Conservation (phyloP, 2,329 filamentous ascomycete genomes). For the Sordariomycetes sp. region DNA sequence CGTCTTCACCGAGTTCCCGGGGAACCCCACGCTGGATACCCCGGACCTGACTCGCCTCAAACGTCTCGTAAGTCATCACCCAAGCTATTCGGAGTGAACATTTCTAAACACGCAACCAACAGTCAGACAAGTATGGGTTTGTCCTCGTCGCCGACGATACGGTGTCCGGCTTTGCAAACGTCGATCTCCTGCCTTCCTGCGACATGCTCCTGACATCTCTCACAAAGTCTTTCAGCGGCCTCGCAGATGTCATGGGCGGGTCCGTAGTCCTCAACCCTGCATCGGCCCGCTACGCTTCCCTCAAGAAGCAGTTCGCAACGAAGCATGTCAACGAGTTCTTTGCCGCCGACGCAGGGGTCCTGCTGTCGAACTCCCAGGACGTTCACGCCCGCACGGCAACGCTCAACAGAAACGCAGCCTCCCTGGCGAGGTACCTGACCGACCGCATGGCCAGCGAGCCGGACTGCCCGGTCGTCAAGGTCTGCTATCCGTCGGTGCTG, state of each 20-base stretch:
- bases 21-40: constrained; percentile 24
- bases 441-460: constrained; percentile 14
- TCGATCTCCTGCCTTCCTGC: constrained; percentile 37
- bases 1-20: constrained; percentile 35
- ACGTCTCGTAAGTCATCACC: no score
- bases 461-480: constrained; percentile 23
- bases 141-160: constrained; percentile 40
- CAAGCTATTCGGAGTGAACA: no score
- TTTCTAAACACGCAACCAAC: neutral
- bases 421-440: constrained; percentile 29
- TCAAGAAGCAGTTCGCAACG: constrained; percentile 20
- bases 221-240: constrained; percentile 51
- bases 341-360: constrained; percentile 30
- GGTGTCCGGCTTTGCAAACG: constrained; percentile 34
- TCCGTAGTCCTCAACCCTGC: constrained; percentile 38
- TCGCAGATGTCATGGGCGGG: constrained; percentile 45
- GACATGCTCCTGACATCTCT: constrained; percentile 43
- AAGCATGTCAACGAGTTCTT: constrained; percentile 35
- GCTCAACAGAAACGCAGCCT: constrained; percentile 33
- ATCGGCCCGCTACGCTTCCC: constrained; percentile 26
- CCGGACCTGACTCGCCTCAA: constrained; percentile 11
- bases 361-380: constrained; percentile 34
- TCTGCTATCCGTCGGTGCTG: constrained; percentile 34
- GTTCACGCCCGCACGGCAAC: constrained; percentile 28
- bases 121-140: constrained; percentile 32